Evolutionary conservation across 1,284 basidiomycete genomes (phyloP).

Genomic region (Rhodotorula sp.): DNA sequence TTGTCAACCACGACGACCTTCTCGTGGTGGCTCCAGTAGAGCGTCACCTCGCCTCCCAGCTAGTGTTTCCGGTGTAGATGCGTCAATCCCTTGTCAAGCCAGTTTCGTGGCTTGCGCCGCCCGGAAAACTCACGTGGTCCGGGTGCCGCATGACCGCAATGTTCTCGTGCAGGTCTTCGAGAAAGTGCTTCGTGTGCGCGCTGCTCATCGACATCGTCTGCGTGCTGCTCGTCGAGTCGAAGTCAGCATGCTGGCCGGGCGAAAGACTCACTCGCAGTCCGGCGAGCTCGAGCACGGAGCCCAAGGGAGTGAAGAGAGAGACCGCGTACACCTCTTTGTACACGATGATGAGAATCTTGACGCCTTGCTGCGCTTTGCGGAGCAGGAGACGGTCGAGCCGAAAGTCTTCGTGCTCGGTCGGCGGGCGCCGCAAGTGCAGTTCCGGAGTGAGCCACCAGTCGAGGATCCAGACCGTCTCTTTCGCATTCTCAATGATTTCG

Average conservation of each 20-base stretch:
- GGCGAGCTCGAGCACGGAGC: not conserved
- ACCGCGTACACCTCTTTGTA: constrained; percentile 61
- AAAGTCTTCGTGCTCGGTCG: constrained; percentile 76
- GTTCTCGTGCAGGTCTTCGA: constrained; percentile 68
- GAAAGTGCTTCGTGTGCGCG: constrained; percentile 50
- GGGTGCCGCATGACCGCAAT: constrained; percentile 66
- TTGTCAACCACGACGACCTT: constrained; percentile 63
- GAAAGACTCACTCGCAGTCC: too few relatives aligned
- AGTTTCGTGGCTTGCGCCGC: constrained; percentile 45
- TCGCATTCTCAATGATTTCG: constrained; percentile 69
- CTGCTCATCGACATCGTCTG: constrained; percentile 77
- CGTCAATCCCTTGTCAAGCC: not conserved
- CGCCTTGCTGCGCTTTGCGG: constrained; percentile 84
- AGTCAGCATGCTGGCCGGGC: not conserved
- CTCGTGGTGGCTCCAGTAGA: constrained; percentile 83
- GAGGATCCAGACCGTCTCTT: constrained; percentile 54
- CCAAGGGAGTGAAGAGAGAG: too few relatives aligned
- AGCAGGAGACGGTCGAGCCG: constrained; percentile 77
- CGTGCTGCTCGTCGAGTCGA: constrained; percentile 48
- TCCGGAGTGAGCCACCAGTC: constrained; percentile 74
- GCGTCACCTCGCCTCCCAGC: constrained; percentile 72
- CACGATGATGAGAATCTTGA: constrained; percentile 69
- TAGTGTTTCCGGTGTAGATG: constrained; percentile 51
- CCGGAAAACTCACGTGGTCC: constrained; percentile 23
- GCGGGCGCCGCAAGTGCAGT: constrained; percentile 83